These are phyloP conservation scores for Ophiocytium majus DNA, from an alignment of 352 stramenopile genomes.

Conservation along the genomic window DNA sequence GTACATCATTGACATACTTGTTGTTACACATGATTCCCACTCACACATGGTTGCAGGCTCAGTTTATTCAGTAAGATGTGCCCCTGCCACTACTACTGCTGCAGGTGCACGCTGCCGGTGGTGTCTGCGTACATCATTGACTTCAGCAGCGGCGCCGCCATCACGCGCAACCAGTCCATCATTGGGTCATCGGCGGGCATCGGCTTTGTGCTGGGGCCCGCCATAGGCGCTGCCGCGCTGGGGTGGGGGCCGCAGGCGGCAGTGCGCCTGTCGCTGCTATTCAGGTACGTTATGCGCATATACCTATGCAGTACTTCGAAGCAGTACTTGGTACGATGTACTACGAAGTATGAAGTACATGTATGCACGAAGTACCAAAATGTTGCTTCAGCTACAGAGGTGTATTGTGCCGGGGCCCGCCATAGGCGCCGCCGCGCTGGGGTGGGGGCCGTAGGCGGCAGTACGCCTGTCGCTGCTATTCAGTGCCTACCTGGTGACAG, in stretches of 20 bases:
- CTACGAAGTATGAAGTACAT: no score
- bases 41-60: no score
- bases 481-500: no score
- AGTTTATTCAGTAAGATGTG: no score
- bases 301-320: no score
- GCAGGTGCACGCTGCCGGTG: conserved; percentile 22
- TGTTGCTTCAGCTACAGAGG: no score
- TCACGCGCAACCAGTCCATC: conserved; percentile 17
- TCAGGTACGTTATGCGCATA: conserved; percentile 22
- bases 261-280: neutral
- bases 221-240: neutral
- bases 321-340: no score
- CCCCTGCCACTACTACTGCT: no score
- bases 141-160: neutral
- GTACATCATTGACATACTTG: conserved; percentile 18
- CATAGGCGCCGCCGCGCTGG: neutral
- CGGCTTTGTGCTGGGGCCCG: conserved; percentile 23
- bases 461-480: conserved; percentile 10
- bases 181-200: conserved; percentile 18
- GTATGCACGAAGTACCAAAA: no score
- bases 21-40: no score
- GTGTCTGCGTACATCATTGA: conserved; percentile 17
- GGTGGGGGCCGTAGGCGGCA: neutral
- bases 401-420: conserved; percentile 23
- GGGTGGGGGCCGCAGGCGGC: neutral